Evolutionary conservation across 345 rosid species (phyloP).

Genomic region (Zanthoxylum bungeanum): DNA sequence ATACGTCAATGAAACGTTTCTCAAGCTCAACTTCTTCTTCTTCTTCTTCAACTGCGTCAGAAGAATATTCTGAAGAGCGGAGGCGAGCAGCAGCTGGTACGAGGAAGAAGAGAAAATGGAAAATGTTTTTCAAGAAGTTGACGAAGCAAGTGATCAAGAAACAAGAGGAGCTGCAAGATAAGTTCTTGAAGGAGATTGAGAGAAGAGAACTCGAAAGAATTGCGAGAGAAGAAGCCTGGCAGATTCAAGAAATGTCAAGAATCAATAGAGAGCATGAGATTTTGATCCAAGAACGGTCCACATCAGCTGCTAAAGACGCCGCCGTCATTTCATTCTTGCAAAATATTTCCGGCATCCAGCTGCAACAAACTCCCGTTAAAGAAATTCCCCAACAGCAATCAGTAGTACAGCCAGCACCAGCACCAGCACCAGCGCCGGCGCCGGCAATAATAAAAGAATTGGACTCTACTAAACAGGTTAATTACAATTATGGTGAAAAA

Average conservation of each 20-base stretch:
- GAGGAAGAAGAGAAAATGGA: conserved; percentile 70
- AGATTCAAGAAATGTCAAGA: conserved; percentile 43
- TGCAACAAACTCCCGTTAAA: conserved; percentile 20
- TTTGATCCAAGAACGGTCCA: conserved; percentile 43
- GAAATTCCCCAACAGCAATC: conserved; percentile 1
- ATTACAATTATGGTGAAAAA: neutral
- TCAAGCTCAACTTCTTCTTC: conserved; percentile 67
- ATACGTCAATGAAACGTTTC: conserved; percentile 36
- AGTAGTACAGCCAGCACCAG: neutral
- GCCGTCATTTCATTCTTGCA: conserved; percentile 46
- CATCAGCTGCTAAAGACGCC: conserved; percentile 38
- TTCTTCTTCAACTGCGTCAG: conserved; percentile 72
- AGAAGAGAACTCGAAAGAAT: conserved; percentile 35
- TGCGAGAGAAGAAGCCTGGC: conserved; percentile 47
- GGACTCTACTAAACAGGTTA: too few species aligned
- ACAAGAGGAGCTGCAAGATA: conserved; percentile 49
- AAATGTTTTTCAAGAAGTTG: conserved; percentile 48
- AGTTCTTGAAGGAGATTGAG: conserved; percentile 44
- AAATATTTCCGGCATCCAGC: conserved; percentile 41
- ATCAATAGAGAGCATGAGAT: conserved; percentile 41
- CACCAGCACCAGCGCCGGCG: conserved; percentile 13
- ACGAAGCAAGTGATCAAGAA: conserved; percentile 38
- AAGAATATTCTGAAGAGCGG: conserved; percentile 35
- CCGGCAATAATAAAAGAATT: neutral
- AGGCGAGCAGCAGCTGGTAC: conserved; percentile 14